Evolutionary conservation across 345 rosid genomes (phyloP).

Genomic region (Eucalyptus coolabah): DNA sequence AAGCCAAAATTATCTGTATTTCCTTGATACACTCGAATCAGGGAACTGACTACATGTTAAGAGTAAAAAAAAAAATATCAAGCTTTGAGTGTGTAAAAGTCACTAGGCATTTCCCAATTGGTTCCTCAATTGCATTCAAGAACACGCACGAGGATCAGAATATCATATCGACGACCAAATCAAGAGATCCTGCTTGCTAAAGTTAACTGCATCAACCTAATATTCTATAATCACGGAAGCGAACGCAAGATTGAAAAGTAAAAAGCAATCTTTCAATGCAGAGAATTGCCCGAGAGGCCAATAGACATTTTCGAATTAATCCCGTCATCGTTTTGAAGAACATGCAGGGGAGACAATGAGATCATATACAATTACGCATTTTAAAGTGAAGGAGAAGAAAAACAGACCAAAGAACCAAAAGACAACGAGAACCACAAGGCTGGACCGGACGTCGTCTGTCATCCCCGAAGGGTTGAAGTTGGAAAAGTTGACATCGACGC

Average conservation of each 20-base stretch:
- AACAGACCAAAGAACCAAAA: slow-evolving; percentile 49
- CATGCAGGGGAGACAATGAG: neutral
- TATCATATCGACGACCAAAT: neutral
- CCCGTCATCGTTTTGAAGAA: neutral
- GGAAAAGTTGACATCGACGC: slow-evolving; percentile 6
- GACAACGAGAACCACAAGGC: slow-evolving; percentile 12
- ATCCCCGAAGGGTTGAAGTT: neutral
- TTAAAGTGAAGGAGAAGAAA: neutral
- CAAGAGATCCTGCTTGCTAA: neutral
- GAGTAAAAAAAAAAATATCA: neutral
- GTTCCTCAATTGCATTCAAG: neutral
- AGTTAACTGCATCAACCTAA: neutral
- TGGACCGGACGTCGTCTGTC: slow-evolving; percentile 32
- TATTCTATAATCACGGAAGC: neutral
- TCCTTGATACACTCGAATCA: neutral
- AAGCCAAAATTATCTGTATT: neutral
- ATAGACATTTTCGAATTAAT: neutral
- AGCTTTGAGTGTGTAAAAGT: neutral
- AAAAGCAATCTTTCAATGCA: neutral
- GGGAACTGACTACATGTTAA: neutral
- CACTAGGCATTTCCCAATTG: neutral
- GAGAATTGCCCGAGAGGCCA: neutral
- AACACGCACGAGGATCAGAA: neutral
- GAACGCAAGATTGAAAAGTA: neutral
- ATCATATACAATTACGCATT: neutral